A percentile compares a stretch with the other conserved stretches of the same genome.
Evolutionary conservation across 495 filamentous ascomycete genomes (phyloP).

Genomic region (Tuber umbilicatum): DNA sequence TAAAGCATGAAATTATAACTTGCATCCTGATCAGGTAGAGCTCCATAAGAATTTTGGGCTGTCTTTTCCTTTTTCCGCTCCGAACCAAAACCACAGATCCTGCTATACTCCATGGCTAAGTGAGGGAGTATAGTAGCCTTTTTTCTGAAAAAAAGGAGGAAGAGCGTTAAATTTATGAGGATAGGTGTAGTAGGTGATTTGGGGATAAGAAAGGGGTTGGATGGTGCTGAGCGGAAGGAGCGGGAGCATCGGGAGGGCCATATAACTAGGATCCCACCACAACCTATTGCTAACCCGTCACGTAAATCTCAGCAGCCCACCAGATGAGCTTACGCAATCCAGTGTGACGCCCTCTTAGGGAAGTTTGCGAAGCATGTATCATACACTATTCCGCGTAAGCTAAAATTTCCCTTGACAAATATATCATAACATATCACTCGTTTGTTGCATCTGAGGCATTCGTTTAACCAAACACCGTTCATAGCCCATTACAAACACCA

Average conservation of each 20-base stretch:
- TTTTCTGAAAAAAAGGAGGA: background rate
- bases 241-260: background rate
- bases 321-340: background rate
- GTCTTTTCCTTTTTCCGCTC: background rate
- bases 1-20: background rate
- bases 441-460: background rate
- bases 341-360: background rate
- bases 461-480: too few species aligned
- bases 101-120: background rate
- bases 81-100: background rate
- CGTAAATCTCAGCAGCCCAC: background rate
- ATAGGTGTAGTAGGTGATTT: background rate
- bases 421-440: background rate
- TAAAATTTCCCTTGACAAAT: background rate
- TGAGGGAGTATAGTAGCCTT: background rate
- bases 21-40: background rate
- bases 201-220: background rate
- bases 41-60: background rate
- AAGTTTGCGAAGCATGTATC: background rate
- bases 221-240: background rate
- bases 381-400: background rate
- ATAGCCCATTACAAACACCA: too few species aligned
- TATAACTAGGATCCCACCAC: background rate
- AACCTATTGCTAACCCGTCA: background rate
- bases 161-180: background rate